These are phyloP conservation scores for Candida sojae DNA, from an alignment of 1,139 yeast genomes.

Conservation along the genomic window DNA sequence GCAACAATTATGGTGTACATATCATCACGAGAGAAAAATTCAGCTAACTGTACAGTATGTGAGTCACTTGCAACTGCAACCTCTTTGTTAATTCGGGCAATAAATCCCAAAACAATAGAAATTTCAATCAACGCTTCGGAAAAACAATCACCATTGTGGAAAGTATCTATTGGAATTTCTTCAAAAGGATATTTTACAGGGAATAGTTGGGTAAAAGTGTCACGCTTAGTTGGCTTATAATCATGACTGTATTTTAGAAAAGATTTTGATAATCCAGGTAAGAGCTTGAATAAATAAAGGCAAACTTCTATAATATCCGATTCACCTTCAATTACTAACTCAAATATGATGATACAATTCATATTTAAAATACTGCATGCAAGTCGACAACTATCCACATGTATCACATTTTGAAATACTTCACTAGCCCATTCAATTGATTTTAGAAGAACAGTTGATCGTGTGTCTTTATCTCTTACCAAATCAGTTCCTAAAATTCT, in stretches of 20 bases:
- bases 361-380: slow-evolving; percentile 60
- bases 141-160: slow-evolving; percentile 67
- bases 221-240: slow-evolving; percentile 56
- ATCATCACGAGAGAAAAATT: slow-evolving; percentile 42
- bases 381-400: slow-evolving; percentile 60
- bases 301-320: slow-evolving; percentile 31
- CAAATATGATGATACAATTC: slow-evolving; percentile 41
- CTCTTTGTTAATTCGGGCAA: slow-evolving; percentile 52
- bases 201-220: slow-evolving; percentile 67
- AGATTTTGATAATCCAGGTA: slow-evolving; percentile 54
- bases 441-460: slow-evolving; percentile 50
- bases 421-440: slow-evolving; percentile 67
- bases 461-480: slow-evolving; percentile 33
- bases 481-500: slow-evolving; percentile 55
- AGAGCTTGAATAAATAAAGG: slow-evolving; percentile 49
- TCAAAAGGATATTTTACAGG: slow-evolving; percentile 69
- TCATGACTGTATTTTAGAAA: slow-evolving; percentile 55
- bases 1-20: slow-evolving; percentile 52
- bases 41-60: slow-evolving; percentile 36
- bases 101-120: slow-evolving; percentile 56
- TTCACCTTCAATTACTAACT: slow-evolving; percentile 23
- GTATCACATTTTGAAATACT: slow-evolving; percentile 53
- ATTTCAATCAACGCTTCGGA: slow-evolving; percentile 77
- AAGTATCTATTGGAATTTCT: slow-evolving; percentile 69
- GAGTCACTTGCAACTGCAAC: slow-evolving; percentile 49